Base-by-base conservation (phyloP, 2,329 filamentous ascomycete species). In the Septoria petroselini region DNA sequence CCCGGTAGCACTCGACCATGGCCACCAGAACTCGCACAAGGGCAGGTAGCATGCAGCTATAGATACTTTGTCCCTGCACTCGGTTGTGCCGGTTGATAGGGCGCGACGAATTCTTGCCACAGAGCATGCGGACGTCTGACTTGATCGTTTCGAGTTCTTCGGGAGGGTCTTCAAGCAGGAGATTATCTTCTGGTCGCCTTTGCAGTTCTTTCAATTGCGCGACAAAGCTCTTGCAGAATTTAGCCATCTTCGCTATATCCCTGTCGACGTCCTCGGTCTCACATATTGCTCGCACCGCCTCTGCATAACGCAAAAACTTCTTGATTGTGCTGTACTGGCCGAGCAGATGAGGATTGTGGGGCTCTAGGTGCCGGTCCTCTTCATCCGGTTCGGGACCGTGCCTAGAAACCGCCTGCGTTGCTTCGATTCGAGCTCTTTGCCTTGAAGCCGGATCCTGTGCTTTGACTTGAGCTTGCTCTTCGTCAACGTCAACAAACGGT, bases 1-100 rank as follows among this genome's bases (percentile, higher is more conserved):
- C 40, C 27, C 52, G 47, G 48, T 60, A 65, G 42, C 41, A 47
- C 9, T 45, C 35, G 2, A 63, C 19, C 11, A 52, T 49, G 2
- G 38, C 34, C 19, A 41, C 35, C 4, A 67, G 48, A 0, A 64
- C 50, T 21, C 41, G 40, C 2, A 63, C 45, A 4, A 68, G 54
- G 8, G 48, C 47, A 7, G 62, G 63, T 12, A 67, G 50, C 11
- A 66, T 41, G 41, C 60, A 54, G 25, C 55, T 50, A 35, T 65
- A 66, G 14, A 67, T 62, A 33, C 59, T 52, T n/a, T 51, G 48
- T 15, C 52, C 50, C 33, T 55, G 54, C 6, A 52, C 23, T 11
- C 21, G 21, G 14, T 52, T 41, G 2, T 33, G 38, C 15, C 51
- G 37, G 14, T 61, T 37, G 11, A 51, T 46, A 4, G 51, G 48